phyloP scores from a whole-genome alignment of 805 yeast species.

The Candida khao-thaluensis region DNA sequence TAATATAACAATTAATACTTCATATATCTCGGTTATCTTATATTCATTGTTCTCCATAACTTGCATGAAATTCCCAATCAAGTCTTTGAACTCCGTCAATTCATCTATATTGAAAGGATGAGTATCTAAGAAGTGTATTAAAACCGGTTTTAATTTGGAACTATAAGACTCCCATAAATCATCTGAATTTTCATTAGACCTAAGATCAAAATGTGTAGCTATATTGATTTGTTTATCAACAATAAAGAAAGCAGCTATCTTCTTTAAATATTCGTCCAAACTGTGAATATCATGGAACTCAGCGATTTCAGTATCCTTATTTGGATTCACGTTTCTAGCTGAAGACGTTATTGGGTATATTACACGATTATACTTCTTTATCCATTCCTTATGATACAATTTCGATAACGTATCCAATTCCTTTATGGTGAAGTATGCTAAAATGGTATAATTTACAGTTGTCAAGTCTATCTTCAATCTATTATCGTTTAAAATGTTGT shows the following conservation, averaged over 20 bases:
- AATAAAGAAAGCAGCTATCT: conserved; percentile 72
- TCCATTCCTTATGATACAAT: conserved; percentile 69
- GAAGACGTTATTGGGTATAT: conserved; percentile 62
- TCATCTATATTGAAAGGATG: conserved; percentile 40
- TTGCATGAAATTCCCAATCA: conserved; percentile 69
- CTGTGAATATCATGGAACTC: conserved; percentile 30
- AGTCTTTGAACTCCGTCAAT: conserved; percentile 55
- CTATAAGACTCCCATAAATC: conserved; percentile 76
- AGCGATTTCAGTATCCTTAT: conserved; percentile 20
- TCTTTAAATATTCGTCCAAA: conserved; percentile 56
- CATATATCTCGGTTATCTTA: conserved; percentile 58
- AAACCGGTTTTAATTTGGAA: conserved; percentile 57
- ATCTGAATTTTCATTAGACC: conserved; percentile 58
- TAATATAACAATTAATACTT: conserved; percentile 58
- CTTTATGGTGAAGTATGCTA: conserved; percentile 75
- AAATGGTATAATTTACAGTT: conserved; percentile 78
- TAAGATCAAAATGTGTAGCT: conserved; percentile 61
- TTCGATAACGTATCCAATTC: conserved; percentile 59
- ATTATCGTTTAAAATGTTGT: conserved; percentile 49
- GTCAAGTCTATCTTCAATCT: conserved; percentile 50
- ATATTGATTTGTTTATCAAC: conserved; percentile 68
- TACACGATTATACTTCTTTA: conserved; percentile 65
- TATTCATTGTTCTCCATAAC: conserved; percentile 73
- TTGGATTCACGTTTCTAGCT: conserved; percentile 15
- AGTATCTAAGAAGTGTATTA: conserved; percentile 47